Base-by-base conservation (phyloP, 2,329 filamentous ascomycete species). In the Pyrenochaeta sp. region DNA sequence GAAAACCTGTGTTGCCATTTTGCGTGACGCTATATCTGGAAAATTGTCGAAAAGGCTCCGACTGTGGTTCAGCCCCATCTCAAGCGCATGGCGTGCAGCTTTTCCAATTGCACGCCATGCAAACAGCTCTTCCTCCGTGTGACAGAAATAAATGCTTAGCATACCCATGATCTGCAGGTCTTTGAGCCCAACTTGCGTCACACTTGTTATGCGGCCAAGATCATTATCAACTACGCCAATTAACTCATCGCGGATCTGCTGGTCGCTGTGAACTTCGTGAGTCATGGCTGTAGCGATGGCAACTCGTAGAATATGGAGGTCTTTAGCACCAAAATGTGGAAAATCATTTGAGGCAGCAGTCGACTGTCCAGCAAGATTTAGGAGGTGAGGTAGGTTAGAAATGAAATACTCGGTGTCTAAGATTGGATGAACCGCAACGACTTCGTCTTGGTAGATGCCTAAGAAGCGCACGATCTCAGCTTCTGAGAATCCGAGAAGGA, bases 41-140 rank as follows among this genome's bases (percentile, higher is more conserved):
- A 66, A 66, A 17, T 66, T 63, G 20, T 64, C 55, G 1, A 58
- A 27, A 0, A 66, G 43, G 20, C 60, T 64, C 21, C 60, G 60
- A 32, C 56, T 63, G 3, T 58, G 56, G 36, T 66, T 58, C 12
- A 66, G 32, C 7, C 63, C 63, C 58, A 66, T 60, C 36, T 66
- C 63, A 1, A 66, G 51, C 5, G 54, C 48, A 27, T 66, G 58
- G 21, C 63, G 60, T n/a, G 50, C 58, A 21, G 63, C 63, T 21
- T 50, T 27, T 2, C 63, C 63, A 21, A 66, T 66, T 2, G 63
- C 56, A 12, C 61, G 56, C 63, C 63, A 64, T 4, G 60, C 56
- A 18, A 63, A 62, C 1, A 66, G 21, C 21, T 66, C 63, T 40
- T 66, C 63, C 17, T 56, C 50, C 2, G 54, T 58, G 20, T 66